phyloP scores from a whole-genome alignment of 495 filamentous ascomycete species.

The Astrothelium subdiscretum region DNA sequence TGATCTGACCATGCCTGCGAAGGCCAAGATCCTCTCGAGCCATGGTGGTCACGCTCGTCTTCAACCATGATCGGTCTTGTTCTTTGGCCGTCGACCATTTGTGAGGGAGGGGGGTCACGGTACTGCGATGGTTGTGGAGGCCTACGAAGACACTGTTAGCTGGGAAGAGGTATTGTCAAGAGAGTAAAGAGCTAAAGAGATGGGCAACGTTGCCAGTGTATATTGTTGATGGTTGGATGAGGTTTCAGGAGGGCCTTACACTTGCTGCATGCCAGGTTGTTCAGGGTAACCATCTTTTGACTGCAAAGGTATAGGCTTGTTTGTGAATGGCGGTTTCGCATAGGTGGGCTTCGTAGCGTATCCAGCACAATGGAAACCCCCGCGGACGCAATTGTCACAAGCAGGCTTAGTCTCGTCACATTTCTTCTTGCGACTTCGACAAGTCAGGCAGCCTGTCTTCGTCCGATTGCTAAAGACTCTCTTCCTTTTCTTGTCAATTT shows the following conservation, averaged over 20 bases:
- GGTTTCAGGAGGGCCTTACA: not conserved
- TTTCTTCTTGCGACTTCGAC: constrained; percentile 92
- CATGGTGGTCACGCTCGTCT: constrained; percentile 13
- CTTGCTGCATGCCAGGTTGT: constrained; percentile 3
- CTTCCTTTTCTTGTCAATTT: constrained; percentile 14
- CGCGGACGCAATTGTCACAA: constrained; percentile 88
- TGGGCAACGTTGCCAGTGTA: too few relatives aligned
- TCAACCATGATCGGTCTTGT: constrained; percentile 16
- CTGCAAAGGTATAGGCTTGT: constrained; percentile 60
- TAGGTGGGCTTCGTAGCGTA: constrained; percentile 68
- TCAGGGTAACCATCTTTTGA: constrained; percentile 28
- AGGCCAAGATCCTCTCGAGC: not conserved
- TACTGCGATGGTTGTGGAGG: not conserved
- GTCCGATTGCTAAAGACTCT: constrained; percentile 78
- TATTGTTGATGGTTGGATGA: too few relatives aligned
- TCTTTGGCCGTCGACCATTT: constrained; percentile 3
- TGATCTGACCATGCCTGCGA: not conserved
- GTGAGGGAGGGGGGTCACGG: not conserved
- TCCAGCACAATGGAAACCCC: constrained; percentile 88
- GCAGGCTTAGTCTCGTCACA: constrained; percentile 92
- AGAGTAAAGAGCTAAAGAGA: too few relatives aligned
- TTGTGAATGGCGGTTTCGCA: constrained; percentile 43
- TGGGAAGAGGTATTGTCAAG: too few relatives aligned
- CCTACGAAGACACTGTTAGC: not conserved
- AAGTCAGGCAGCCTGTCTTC: constrained; percentile 96